Evolutionary conservation across 208 protist species (phyloP).

Genomic region (Leishmania guyanensis): DNA sequence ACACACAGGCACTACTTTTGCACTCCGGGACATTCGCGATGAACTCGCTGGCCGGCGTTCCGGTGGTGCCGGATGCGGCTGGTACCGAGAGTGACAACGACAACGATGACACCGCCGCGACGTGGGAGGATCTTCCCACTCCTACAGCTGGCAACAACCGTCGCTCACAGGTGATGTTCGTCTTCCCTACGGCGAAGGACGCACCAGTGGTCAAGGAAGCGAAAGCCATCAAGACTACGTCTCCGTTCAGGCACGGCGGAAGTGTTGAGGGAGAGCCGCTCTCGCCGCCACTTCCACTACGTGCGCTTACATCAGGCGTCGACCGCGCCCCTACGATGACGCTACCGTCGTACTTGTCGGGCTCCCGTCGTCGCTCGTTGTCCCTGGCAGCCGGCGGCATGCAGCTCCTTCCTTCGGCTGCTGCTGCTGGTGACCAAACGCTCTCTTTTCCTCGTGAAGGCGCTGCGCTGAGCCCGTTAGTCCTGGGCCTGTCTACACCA

Average conservation of each 20-base stretch:
- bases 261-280: not conserved
- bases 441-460: conserved; percentile 7
- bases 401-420: not conserved
- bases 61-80: not conserved
- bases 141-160: not conserved
- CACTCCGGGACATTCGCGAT: not conserved
- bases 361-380: not conserved
- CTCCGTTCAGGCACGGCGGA: not conserved
- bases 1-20: not conserved
- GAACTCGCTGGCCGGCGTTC: not conserved
- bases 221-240: not conserved
- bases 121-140: not conserved
- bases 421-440: not conserved
- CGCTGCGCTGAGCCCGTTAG: conserved; percentile 15
- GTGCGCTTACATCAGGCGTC: not conserved
- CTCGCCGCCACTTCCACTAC: not conserved
- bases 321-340: not conserved
- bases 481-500: conserved; percentile 13
- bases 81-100: not conserved
- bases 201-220: not conserved
- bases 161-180: not conserved
- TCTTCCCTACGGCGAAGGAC: not conserved
- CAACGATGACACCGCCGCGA: not conserved
- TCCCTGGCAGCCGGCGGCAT: conserved; percentile 3
- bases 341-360: not conserved